Percentiles rank a stretch among this genome's conserved stretches.
Evolutionary conservation across 140 eudicot species (phyloP).

Genomic region (Bidens hawaiensis): DNA sequence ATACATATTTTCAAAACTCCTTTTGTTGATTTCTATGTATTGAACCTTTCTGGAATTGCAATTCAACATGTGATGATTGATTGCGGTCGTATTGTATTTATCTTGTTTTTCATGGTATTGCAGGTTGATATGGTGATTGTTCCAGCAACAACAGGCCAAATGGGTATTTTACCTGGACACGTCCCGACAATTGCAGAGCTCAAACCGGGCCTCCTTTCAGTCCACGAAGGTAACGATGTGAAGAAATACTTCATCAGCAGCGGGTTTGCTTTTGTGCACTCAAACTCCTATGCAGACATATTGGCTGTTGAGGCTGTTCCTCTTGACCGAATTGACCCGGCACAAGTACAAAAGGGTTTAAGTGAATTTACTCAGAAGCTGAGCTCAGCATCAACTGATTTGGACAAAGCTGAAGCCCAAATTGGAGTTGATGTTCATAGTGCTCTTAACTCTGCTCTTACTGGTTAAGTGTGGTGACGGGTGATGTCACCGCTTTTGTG

Average conservation of each 20-base stretch:
- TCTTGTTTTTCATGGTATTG: conserved; percentile 1
- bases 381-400: conserved; percentile 68
- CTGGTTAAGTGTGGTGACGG: conserved; percentile 30
- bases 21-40: background rate
- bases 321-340: conserved; percentile 58
- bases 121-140: conserved; percentile 89
- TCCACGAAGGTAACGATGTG: conserved; percentile 71
- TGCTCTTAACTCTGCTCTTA: conserved; percentile 74
- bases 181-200: conserved; percentile 79
- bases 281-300: conserved; percentile 70
- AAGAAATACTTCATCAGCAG: conserved; percentile 77
- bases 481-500: background rate
- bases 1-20: background rate
- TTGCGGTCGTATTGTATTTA: background rate
- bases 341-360: conserved; percentile 68
- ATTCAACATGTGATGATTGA: background rate
- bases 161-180: conserved; percentile 92
- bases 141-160: conserved; percentile 85
- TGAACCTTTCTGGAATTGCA: background rate
- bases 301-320: conserved; percentile 84
- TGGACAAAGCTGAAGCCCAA: conserved; percentile 90
- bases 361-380: conserved; percentile 74
- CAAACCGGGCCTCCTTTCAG: conserved; percentile 69
- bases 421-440: conserved; percentile 81
- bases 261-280: conserved; percentile 74